Percentiles rank a stretch among this genome's conserved stretches.
These are phyloP conservation scores for Coemansia sp. DNA, from an alignment of 192 early-diverging fungal species.

Conservation along the genomic window DNA sequence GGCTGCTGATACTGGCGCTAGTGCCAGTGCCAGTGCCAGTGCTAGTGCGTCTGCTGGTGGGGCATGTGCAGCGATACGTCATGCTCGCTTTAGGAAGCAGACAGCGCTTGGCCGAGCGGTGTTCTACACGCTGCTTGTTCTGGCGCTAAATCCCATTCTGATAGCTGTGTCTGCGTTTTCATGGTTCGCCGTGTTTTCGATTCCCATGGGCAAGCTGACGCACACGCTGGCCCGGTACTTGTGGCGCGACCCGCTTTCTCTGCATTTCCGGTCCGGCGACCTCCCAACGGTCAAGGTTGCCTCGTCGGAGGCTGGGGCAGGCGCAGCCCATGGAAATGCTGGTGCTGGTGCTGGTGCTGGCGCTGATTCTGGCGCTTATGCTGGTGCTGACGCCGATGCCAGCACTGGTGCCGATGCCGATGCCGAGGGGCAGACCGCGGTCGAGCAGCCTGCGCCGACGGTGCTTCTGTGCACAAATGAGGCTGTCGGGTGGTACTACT, in stretches of 20 bases:
- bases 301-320: no score
- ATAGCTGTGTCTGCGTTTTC: constrained; percentile 70
- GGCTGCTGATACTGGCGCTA: background rate
- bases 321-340: no score
- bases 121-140: constrained; percentile 24
- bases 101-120: constrained; percentile 37
- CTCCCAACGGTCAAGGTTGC: constrained; percentile 50
- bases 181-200: constrained; percentile 81
- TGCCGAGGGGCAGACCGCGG: background rate
- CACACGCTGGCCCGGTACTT: constrained; percentile 77
- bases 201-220: constrained; percentile 94
- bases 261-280: constrained; percentile 66
- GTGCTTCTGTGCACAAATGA: constrained; percentile 85
- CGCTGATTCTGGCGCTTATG: no score
- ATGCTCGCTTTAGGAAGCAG: constrained; percentile 21
- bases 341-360: no score
- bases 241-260: constrained; percentile 69
- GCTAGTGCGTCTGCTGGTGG: background rate
- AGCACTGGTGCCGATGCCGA: background rate
- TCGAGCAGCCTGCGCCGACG: constrained; percentile 46
- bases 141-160: constrained; percentile 70
- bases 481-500: constrained; percentile 89
- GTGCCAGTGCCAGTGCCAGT: no score
- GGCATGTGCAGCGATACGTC: constrained; percentile 4
- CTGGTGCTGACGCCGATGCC: background rate